Evolutionary conservation across 2,329 filamentous ascomycete species (phyloP).

Genomic region (Pseudogymnoascus sp.): DNA sequence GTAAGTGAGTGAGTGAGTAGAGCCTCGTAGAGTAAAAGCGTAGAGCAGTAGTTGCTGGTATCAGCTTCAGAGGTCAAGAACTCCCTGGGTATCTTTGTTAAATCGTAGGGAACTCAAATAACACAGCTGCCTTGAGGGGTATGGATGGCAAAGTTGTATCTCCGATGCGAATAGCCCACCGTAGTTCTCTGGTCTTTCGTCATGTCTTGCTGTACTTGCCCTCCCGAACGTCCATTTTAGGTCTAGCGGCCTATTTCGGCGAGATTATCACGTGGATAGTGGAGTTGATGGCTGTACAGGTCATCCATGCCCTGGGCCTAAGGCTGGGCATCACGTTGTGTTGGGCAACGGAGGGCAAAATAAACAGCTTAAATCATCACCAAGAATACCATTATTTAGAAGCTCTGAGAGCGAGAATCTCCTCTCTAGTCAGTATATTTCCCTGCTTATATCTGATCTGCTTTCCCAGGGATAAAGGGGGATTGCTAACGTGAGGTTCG

Average conservation of each 20-base stretch:
- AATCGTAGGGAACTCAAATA: not conserved
- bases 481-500: not conserved
- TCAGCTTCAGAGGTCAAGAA: not conserved
- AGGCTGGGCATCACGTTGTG: slow-evolving; percentile 6
- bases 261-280: slow-evolving; percentile 8
- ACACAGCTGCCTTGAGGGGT: not conserved
- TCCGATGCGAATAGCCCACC: not conserved
- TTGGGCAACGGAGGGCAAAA: slow-evolving; percentile 5
- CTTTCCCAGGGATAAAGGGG: not conserved
- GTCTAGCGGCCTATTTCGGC: slow-evolving; percentile 4
- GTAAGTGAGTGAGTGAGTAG: not conserved
- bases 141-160: slow-evolving; percentile 5
- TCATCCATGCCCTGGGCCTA: slow-evolving; percentile 7
- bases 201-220: not conserved
- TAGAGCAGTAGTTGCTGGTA: not conserved
- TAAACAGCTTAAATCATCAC: slow-evolving; percentile 2
- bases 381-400: slow-evolving; percentile 9
- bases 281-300: slow-evolving; percentile 6
- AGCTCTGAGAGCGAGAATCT: slow-evolving; percentile 6
- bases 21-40: not conserved
- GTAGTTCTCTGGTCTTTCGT: slow-evolving; percentile 6
- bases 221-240: not conserved
- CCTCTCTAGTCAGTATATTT: not conserved
- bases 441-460: not conserved
- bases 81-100: not conserved